Conservation (phyloP, 73 alveolate genomes). For the Diophrys sp. region DNA sequence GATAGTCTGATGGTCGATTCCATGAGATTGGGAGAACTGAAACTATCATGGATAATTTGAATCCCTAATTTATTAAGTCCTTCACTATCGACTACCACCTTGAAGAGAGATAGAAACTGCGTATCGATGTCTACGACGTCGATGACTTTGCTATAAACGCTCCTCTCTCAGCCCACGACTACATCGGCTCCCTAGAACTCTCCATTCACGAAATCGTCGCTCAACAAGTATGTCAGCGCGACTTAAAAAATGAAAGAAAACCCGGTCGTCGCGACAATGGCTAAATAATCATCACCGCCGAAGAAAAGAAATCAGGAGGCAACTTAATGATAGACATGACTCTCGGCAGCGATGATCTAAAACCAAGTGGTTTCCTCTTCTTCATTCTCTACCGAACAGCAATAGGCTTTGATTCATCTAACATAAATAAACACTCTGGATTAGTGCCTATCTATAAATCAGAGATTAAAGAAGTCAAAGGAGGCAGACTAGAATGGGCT, state of each 20-base stretch:
- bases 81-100: conserved; percentile 66
- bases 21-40: too few relatives aligned
- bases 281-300: too few relatives aligned
- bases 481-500: conserved; percentile 2
- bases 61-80: too few relatives aligned
- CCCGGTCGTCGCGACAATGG: too few relatives aligned
- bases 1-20: too few relatives aligned
- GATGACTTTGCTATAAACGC: conserved; percentile 57
- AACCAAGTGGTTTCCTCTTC: conserved; percentile 8
- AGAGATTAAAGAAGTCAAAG: conserved; percentile 5
- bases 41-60: too few relatives aligned
- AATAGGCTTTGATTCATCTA: not conserved
- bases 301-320: too few relatives aligned
- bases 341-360: too few relatives aligned
- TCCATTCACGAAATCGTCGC: too few relatives aligned
- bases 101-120: conserved; percentile 63
- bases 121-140: conserved; percentile 61
- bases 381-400: not conserved
- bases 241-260: too few relatives aligned
- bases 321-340: too few relatives aligned
- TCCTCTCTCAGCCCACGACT: conserved; percentile 43
- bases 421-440: not conserved
- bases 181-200: conserved; percentile 72
- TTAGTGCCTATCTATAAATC: not conserved
- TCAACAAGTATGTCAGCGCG: too few relatives aligned